Conservation (phyloP, 2,329 filamentous ascomycete genomes). For the Aspergillus persii region DNA sequence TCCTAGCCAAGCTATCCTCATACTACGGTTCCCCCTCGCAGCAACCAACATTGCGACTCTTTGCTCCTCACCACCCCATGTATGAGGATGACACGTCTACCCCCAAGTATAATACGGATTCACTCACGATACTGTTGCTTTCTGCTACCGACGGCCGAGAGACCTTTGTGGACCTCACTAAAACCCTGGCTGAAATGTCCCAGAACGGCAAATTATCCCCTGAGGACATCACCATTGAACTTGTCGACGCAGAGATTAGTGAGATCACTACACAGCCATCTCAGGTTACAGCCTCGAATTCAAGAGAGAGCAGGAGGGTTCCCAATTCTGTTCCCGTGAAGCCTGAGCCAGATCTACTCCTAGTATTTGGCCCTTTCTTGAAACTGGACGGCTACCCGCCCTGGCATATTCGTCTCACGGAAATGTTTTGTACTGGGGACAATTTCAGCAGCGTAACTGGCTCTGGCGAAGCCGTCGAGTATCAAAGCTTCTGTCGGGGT, state of each 20-base stretch:
- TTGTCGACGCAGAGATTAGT: slow-evolving; percentile 84
- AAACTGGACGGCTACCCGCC: slow-evolving; percentile 89
- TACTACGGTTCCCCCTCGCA: slow-evolving; percentile 73
- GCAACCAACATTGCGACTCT: slow-evolving; percentile 69
- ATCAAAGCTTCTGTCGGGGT: slow-evolving; percentile 86
- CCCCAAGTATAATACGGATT: slow-evolving; percentile 23
- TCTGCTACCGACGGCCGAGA: slow-evolving; percentile 87
- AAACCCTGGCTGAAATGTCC: slow-evolving; percentile 91
- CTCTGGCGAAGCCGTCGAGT: slow-evolving; percentile 63
- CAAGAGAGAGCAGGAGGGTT: not conserved
- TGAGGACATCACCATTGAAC: slow-evolving; percentile 76
- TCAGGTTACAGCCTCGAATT: slow-evolving; percentile 9
- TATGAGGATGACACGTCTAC: slow-evolving; percentile 22
- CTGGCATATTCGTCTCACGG: slow-evolving; percentile 91
- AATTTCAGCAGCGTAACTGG: slow-evolving; percentile 37
- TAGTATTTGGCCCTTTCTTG: slow-evolving; percentile 81
- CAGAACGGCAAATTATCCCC: slow-evolving; percentile 80
- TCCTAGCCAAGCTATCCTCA: slow-evolving; percentile 74
- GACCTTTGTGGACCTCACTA: slow-evolving; percentile 91
- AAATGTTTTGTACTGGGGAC: slow-evolving; percentile 71
- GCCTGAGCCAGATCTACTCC: slow-evolving; percentile 82
- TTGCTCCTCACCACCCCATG: slow-evolving; percentile 66
- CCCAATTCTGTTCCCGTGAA: slow-evolving; percentile 55
- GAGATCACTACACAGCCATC: slow-evolving; percentile 49
- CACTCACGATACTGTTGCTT: slow-evolving; percentile 69